phyloP scores from a whole-genome alignment of 352 stramenopile species.

The Pythium vanterpoolii region DNA sequence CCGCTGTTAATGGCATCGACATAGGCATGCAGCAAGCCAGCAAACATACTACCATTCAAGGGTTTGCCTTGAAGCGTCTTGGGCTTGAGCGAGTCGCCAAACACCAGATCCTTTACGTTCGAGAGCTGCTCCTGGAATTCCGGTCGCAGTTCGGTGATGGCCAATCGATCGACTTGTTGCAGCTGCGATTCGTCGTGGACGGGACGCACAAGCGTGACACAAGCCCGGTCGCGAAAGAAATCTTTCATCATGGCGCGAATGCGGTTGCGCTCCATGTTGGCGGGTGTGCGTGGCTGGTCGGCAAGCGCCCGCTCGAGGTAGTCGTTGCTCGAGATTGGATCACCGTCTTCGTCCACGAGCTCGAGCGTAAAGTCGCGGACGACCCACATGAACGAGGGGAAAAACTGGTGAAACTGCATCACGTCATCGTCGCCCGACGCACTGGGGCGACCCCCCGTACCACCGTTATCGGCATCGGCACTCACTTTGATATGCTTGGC shows the following conservation, averaged over 20 bases:
- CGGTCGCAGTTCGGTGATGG: slow-evolving; percentile 59
- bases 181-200: slow-evolving; percentile 76
- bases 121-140: slow-evolving; percentile 77
- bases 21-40: slow-evolving; percentile 74
- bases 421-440: slow-evolving; percentile 45
- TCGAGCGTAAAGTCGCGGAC: slow-evolving; percentile 87
- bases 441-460: neutral
- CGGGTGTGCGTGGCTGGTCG: slow-evolving; percentile 62
- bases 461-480: slow-evolving; percentile 29
- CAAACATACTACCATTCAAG: slow-evolving; percentile 84
- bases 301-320: slow-evolving; percentile 80
- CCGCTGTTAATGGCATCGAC: slow-evolving; percentile 87
- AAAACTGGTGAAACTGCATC: slow-evolving; percentile 81
- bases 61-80: slow-evolving; percentile 82
- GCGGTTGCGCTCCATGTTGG: slow-evolving; percentile 73
- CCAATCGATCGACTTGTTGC: slow-evolving; percentile 69
- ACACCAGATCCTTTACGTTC: slow-evolving; percentile 68
- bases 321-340: slow-evolving; percentile 70
- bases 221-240: slow-evolving; percentile 81
- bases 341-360: slow-evolving; percentile 81
- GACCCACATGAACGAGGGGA: slow-evolving; percentile 88
- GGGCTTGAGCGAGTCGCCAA: slow-evolving; percentile 62
- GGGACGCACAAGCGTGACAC: slow-evolving; percentile 77
- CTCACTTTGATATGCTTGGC: slow-evolving; percentile 83
- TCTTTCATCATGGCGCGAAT: slow-evolving; percentile 83